phyloP scores from a whole-genome alignment of 495 filamentous ascomycete species.

The Penicillium simplicissimum region DNA sequence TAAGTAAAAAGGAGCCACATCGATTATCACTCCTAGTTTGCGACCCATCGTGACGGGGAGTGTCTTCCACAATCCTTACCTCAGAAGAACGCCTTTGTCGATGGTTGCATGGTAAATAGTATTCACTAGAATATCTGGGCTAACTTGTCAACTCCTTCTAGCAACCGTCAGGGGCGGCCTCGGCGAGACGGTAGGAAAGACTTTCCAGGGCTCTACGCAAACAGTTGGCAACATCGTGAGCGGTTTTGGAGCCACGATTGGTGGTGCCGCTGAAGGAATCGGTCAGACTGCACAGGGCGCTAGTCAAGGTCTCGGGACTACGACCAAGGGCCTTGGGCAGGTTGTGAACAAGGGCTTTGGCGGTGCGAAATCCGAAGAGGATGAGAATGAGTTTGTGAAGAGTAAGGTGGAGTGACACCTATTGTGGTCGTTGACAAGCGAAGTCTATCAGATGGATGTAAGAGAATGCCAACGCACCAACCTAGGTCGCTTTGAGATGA shows the following conservation, averaged over 20 bases:
- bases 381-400: neutral
- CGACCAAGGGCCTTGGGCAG: conserved; percentile 23
- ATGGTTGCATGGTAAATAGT: too few species aligned
- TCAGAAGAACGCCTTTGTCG: neutral
- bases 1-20: neutral
- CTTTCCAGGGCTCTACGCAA: conserved; percentile 20
- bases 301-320: conserved; percentile 22
- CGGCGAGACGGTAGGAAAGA: conserved; percentile 20
- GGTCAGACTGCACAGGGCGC: conserved; percentile 28
- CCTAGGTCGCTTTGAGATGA: too few species aligned
- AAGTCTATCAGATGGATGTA: too few species aligned
- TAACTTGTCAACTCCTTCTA: neutral
- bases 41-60: too few species aligned
- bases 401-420: neutral
- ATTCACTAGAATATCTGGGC: neutral
- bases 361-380: neutral
- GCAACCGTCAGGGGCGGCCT: conserved; percentile 22
- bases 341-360: conserved; percentile 16
- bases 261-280: conserved; percentile 18
- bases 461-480: too few species aligned
- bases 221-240: conserved; percentile 24
- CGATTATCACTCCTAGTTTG: neutral
- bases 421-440: neutral
- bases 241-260: conserved; percentile 23
- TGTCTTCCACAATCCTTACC: neutral